Evolutionary conservation across 441 rosid genomes (phyloP).

Genomic region (Populus tomentosa): DNA sequence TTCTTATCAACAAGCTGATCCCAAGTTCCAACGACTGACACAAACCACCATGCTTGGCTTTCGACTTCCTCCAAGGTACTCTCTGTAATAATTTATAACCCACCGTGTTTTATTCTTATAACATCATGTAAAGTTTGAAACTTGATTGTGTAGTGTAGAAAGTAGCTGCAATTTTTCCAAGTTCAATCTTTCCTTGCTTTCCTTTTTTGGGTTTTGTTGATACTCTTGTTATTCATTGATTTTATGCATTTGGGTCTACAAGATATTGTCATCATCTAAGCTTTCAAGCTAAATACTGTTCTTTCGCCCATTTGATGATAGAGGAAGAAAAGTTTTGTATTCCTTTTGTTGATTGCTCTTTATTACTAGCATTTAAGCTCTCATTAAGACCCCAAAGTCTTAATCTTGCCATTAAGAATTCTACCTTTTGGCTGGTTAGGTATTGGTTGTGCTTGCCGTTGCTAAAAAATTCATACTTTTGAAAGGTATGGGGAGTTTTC

Average conservation of each 20-base stretch:
- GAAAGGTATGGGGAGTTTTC: neutral
- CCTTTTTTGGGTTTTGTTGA: neutral
- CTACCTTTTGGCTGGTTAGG: neutral
- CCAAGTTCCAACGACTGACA: neutral
- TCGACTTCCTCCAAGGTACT: neutral
- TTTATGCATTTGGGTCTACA: neutral
- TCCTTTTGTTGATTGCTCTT: neutral
- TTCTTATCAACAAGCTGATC: neutral
- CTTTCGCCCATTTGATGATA: neutral
- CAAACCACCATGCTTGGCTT: neutral
- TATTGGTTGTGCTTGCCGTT: neutral
- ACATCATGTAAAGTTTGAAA: neutral
- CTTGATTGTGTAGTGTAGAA: neutral
- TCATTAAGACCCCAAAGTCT: neutral
- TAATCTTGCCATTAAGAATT: neutral
- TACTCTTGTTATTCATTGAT: neutral
- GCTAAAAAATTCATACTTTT: neutral
- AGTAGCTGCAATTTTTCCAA: neutral
- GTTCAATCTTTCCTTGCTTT: neutral
- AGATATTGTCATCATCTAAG: neutral
- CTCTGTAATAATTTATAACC: neutral
- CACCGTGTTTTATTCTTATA: neutral
- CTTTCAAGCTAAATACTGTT: neutral
- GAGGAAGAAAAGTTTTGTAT: neutral
- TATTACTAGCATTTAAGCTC: neutral